Conservation (phyloP, 352 stramenopile species). For the Globisporangium uncinulatum region DNA sequence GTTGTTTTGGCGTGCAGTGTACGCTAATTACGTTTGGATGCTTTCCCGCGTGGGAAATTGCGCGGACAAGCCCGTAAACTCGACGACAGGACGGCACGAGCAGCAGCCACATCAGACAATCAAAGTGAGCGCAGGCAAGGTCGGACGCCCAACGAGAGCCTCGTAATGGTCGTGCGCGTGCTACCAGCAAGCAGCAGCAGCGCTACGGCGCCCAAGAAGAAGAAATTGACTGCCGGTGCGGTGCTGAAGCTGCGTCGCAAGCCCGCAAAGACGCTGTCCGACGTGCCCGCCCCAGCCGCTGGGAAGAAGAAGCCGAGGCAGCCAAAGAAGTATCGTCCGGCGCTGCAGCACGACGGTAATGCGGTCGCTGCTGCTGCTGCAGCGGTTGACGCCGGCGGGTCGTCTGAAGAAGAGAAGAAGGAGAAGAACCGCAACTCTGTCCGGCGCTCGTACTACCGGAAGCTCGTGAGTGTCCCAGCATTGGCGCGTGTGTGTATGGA, state of each 20-base stretch:
- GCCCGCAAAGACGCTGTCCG: too few relatives aligned
- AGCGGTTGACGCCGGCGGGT: neutral
- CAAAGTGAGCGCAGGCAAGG: too few relatives aligned
- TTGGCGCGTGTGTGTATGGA: neutral
- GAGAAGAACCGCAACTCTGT: conserved; percentile 57
- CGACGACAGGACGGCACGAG: too few relatives aligned
- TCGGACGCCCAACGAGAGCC: too few relatives aligned
- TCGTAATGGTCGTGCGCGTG: neutral
- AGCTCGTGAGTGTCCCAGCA: conserved; percentile 37
- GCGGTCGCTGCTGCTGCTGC: neutral
- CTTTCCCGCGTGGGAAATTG: too few relatives aligned
- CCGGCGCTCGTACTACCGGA: conserved; percentile 48
- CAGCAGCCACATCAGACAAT: too few relatives aligned
- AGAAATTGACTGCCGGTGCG: neutral
- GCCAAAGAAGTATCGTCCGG: neutral
- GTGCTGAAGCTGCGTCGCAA: too few relatives aligned
- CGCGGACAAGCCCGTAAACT: too few relatives aligned
- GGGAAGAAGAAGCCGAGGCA: neutral
- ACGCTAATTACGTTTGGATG: too few relatives aligned
- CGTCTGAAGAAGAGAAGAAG: conserved; percentile 35
- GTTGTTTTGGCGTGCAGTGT: too few relatives aligned
- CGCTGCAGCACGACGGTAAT: neutral
- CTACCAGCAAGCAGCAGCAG: neutral
- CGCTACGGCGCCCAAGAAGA: conserved; percentile 6
- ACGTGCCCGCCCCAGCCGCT: too few relatives aligned